Evolutionary conservation across 257 asterid genomes (phyloP), one percentile per base, ranked within the genome.

Genomic region (Solanum habrochaites): DNA sequence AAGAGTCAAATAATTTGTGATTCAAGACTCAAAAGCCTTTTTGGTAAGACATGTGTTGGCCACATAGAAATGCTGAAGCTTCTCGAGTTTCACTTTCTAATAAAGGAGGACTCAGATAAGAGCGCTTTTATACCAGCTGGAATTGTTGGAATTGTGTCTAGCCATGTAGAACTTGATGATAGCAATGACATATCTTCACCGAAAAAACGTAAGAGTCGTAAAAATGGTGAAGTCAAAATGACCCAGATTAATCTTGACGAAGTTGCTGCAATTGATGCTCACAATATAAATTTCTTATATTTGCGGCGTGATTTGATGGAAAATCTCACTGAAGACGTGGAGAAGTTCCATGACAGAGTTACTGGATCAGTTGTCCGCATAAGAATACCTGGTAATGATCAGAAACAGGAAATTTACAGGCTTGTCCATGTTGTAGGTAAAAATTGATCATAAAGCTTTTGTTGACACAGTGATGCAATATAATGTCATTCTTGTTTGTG

Each of bases 361-460:
- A 72, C 92, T 86, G 98, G 98, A 49, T 92, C 98, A 32, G 88
- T 96, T 89, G 98, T 96, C 85, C 94, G 99, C 88, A 97, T 97
- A 86, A 92, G 90, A 89, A 89, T 96, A 90, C 89, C 98, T 70
- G 88, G 92, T 88, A 89, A 87, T 86, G 99, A 95, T 89, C 98
- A 90, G 92, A 93, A 92, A 91, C 95, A 92, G 86, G 97, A 97
- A 82, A 88, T 96, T 89, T 91, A 90, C 92, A 91, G 99, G 93
- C 97, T 97, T 86, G 99, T 96, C 86, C 97, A 94, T 93, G 99
- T 97, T 88, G 94, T 93, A 90, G 99, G 99, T 96, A 94, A 85
- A 84, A 27, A 49, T 83, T 86, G 87, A n/a, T 86, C 52, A 85
- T 81, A 12, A 49, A 81, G 7, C 45, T 49, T 81, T 81, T 49